These are phyloP conservation scores for Plasmodium ovale DNA, from an alignment of 169 alveolate genomes.

Conservation along the genomic window DNA sequence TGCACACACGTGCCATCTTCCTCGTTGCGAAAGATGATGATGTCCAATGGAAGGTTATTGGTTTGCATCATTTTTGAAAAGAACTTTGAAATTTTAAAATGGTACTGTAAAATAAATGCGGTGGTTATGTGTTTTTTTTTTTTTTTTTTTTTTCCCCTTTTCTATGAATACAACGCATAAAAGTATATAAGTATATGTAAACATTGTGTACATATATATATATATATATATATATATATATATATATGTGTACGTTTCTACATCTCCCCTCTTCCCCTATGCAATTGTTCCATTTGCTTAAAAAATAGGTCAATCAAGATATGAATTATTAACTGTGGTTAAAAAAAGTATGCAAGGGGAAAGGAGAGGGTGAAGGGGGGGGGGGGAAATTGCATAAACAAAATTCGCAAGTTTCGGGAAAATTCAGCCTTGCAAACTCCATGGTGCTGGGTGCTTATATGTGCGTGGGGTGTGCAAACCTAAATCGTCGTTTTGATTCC, in stretches of 20 bases:
- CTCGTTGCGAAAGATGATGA: too few relatives aligned
- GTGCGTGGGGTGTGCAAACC: not conserved
- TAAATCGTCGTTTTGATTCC: conserved; percentile 33
- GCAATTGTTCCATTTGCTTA: not conserved
- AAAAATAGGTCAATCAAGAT: not conserved
- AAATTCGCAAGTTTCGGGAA: not conserved
- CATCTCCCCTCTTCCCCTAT: not conserved
- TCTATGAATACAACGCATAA: not conserved
- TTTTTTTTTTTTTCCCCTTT: too few relatives aligned
- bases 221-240: conserved; percentile 3
- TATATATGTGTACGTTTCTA: not conserved
- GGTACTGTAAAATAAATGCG: too few relatives aligned
- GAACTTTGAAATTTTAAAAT: too few relatives aligned
- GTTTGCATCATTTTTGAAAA: too few relatives aligned
- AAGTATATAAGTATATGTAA: not conserved
- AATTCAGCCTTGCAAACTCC: too few relatives aligned
- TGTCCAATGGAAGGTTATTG: too few relatives aligned
- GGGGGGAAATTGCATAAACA: too few relatives aligned
- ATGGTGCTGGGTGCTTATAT: too few relatives aligned
- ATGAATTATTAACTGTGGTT: not conserved
- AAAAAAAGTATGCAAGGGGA: not conserved
- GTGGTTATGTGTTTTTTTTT: too few relatives aligned
- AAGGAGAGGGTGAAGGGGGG: too few relatives aligned
- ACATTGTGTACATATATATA: conserved; percentile 12
- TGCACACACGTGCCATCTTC: too few relatives aligned